Evolutionary conservation across 805 yeast species (phyloP).

Genomic region (Candida morakotiae): DNA sequence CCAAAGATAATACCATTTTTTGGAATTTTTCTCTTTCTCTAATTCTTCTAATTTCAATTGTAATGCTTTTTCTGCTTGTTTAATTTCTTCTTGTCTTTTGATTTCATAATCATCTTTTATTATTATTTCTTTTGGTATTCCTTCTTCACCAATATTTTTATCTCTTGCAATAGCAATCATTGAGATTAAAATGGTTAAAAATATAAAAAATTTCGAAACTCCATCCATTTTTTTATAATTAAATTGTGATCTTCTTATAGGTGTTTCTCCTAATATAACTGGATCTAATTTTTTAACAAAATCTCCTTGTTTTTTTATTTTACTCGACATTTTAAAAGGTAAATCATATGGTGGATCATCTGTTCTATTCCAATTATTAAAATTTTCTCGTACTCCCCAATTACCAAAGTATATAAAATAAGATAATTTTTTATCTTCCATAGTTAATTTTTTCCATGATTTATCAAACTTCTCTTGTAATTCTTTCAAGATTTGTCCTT

Average conservation of each 20-base stretch:
- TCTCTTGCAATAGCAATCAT: slow-evolving; percentile 55
- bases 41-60: slow-evolving; percentile 12
- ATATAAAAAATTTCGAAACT: slow-evolving; percentile 49
- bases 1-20: slow-evolving; percentile 54
- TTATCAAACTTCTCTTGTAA: slow-evolving; percentile 46
- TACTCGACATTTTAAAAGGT: slow-evolving; percentile 47
- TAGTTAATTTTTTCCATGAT: slow-evolving; percentile 52
- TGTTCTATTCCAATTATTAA: slow-evolving; percentile 40
- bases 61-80: slow-evolving; percentile 13
- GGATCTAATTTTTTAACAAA: slow-evolving; percentile 30
- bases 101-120: slow-evolving; percentile 35
- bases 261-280: slow-evolving; percentile 41
- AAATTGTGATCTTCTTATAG: slow-evolving; percentile 41
- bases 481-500: slow-evolving; percentile 54
- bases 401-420: slow-evolving; percentile 66
- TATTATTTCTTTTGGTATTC: slow-evolving; percentile 36
- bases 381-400: slow-evolving; percentile 64
- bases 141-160: slow-evolving; percentile 43
- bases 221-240: slow-evolving; percentile 54
- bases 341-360: slow-evolving; percentile 51
- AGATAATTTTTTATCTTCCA: slow-evolving; percentile 49
- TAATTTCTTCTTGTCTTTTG: slow-evolving; percentile 19
- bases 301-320: slow-evolving; percentile 19
- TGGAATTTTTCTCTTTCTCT: slow-evolving; percentile 10
- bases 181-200: slow-evolving; percentile 43